Evolutionary conservation across 805 yeast genomes (phyloP), one percentile per base, ranked within the genome.

Genomic region (Wickerhamiella cacticola): DNA sequence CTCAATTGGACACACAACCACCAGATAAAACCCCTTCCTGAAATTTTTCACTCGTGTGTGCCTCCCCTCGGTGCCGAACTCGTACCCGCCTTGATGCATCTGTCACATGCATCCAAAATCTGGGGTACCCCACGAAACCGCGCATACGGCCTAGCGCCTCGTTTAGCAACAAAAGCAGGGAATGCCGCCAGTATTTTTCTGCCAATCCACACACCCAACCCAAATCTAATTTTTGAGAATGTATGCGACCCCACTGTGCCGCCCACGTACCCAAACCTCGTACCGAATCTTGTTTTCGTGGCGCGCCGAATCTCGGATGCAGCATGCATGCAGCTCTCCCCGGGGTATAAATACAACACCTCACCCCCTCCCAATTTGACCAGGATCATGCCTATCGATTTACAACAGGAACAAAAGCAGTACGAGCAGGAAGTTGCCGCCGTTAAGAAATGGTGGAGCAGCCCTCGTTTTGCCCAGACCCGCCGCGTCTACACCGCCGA

Each of bases 401-500:
- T 77, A 38, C 68, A 75, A 56, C 70, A 71, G 54, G 92, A 82
- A 67, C 84, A 82, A 60, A 65, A 63, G 51, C 69, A 67, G 59
- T 82, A 70, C 74, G 77, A 79, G 59, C 64, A 70, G 40, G 87
- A 86, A 62, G 81, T 85, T 50, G 71, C 73, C 31, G 83, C 78
- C 34, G 79, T 89, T 61, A 76, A 80, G 54, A 61, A 77, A 61
- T 89, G 97, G 97, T 89, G 97, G 97, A 60, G 82, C 7, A 75
- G 80, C 62, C 94, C 96, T 53, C 82, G 97, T 65, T 89, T 96
- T 96, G 69, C 66, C 50, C 76, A 80, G 59, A 83, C 94, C 57
- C 85, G 80, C 69, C 80, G 98, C 63, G 81, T 80, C 61, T 89
- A 89, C 70, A 65, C 84, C 39, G 82, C 96, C 28, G 85, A 80